phyloP scores from a whole-genome alignment of 257 asterid species.

The Nicotiana attenuata region DNA sequence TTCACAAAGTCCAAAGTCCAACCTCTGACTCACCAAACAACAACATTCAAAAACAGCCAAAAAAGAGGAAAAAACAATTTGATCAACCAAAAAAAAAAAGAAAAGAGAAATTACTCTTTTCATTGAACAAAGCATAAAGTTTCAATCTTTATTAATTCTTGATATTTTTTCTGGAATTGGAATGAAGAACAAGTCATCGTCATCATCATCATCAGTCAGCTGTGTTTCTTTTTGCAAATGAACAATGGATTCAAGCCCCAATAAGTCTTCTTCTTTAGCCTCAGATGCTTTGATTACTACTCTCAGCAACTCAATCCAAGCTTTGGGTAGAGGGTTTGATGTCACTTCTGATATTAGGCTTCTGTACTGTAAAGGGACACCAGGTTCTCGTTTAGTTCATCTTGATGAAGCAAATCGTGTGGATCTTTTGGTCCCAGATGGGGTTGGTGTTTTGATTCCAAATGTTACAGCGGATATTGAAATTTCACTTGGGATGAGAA shows the following conservation, averaged over 20 bases:
- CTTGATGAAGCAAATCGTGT: conserved; percentile 51
- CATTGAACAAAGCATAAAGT: conserved; percentile 13
- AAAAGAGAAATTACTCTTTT: background rate
- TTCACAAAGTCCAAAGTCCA: conserved; percentile 65
- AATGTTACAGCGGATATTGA: conserved; percentile 82
- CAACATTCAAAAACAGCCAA: background rate
- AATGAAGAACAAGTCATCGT: conserved; percentile 17
- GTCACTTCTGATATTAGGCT: conserved; percentile 97
- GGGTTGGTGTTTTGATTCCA: conserved; percentile 49
- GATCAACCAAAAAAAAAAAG: background rate
- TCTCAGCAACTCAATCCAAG: conserved; percentile 85
- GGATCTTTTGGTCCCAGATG: conserved; percentile 55
- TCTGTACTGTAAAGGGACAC: conserved; percentile 85
- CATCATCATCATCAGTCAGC: conserved; percentile 8
- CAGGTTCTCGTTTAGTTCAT: conserved; percentile 73
- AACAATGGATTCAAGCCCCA: conserved; percentile 13
- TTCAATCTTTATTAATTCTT: conserved; percentile 19
- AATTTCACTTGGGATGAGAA: conserved; percentile 38
- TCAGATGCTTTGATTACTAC: conserved; percentile 65
- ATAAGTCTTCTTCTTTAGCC: background rate
- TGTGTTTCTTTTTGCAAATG: conserved; percentile 4
- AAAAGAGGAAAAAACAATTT: background rate
- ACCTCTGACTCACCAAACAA: conserved; percentile 68
- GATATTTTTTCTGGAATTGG: background rate
- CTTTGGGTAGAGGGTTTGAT: conserved; percentile 96